phyloP scores from a whole-genome alignment of 2,329 filamentous ascomycete genomes.

The Chaetomiaceae sp. region DNA sequence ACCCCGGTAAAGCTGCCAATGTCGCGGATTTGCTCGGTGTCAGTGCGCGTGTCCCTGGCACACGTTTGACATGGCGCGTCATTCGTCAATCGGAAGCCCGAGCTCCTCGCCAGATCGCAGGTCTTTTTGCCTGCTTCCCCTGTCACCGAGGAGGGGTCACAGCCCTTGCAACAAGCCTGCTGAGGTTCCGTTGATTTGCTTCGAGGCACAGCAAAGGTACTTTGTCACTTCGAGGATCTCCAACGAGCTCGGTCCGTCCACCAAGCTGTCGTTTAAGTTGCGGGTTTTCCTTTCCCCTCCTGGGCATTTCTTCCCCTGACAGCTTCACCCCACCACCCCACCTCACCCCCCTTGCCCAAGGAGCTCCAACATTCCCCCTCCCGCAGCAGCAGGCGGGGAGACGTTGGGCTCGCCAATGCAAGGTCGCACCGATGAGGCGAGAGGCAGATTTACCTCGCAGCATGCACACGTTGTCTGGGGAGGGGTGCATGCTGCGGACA shows the following conservation, averaged over 20 bases:
- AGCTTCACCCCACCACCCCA: constrained; percentile 20
- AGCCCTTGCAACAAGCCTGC: background rate
- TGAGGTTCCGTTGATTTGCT: background rate
- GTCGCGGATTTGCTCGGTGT: constrained; percentile 17
- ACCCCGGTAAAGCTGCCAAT: background rate
- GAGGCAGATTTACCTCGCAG: constrained; percentile 28
- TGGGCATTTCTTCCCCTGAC: background rate
- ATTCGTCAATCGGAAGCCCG: constrained; percentile 16
- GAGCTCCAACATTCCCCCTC: constrained; percentile 7
- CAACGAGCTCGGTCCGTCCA: background rate
- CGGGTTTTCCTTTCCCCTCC: background rate
- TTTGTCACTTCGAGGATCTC: too few relatives aligned
- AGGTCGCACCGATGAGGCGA: constrained; percentile 18
- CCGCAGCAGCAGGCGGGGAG: constrained; percentile 17
- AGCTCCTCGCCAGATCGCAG: constrained; percentile 7
- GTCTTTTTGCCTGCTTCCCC: background rate
- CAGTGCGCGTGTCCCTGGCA: constrained; percentile 21
- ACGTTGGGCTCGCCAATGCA: constrained; percentile 22
- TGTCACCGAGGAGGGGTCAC: background rate
- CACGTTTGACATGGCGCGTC: constrained; percentile 9
- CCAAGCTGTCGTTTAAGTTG: too few relatives aligned
- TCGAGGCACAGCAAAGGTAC: background rate
- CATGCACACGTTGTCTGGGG: constrained; percentile 26
- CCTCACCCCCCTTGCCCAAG: constrained; percentile 9
- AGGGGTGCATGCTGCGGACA: constrained; percentile 12